Base-by-base conservation (phyloP, 768 basidiomycete genomes). In the Psilocybe cyanescens region DNA sequence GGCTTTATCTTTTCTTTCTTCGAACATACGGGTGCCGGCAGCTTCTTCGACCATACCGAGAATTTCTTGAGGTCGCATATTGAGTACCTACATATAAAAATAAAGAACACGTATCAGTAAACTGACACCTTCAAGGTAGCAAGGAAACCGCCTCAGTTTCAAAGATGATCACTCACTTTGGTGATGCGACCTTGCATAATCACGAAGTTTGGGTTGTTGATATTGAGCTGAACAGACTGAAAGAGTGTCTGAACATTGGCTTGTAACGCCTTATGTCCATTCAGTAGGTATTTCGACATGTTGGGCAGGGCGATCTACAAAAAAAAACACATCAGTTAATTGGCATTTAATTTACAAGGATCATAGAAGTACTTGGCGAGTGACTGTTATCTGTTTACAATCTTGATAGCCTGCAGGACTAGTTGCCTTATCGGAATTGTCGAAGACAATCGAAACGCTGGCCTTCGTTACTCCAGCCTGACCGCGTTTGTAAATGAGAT, bases 121-220 rank as follows among this genome's bases (percentile, higher is more conserved):
- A 24, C 24, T 24, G 2, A 24, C 2, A 2, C 24, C 24, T 24
- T 24, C 24, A 24, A 24, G 24, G 24, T 24, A 24, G 24, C 24
- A 24, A 24, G 24, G 24, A 24, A 24, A 24, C 24, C 2, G 24
- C 24, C 24, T 24, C 24, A 24, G 24, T 2, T 24, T 24, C 24
- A 24, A 2, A 24, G 24, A 8, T 19, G 28, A 16, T 8, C 8
- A 67, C 75, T 44, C 33, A 92, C 96, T 80, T 99, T 99, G 9
- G 97, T 99, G 72, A 99, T 99, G 53, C 96, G 93, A 30, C 97
- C 97, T 76, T 99, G 97, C 97, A 99, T 99, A 73, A 99, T 98
- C 60, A 99, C 83, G 79, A 99, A 99, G 73, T 99, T 99, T 47
- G 97, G 97, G 75, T 98, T 98, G 78, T 99, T 99, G 83, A 99